Base-by-base conservation (phyloP, 257 asterid species). In the Solanum piurae region DNA sequence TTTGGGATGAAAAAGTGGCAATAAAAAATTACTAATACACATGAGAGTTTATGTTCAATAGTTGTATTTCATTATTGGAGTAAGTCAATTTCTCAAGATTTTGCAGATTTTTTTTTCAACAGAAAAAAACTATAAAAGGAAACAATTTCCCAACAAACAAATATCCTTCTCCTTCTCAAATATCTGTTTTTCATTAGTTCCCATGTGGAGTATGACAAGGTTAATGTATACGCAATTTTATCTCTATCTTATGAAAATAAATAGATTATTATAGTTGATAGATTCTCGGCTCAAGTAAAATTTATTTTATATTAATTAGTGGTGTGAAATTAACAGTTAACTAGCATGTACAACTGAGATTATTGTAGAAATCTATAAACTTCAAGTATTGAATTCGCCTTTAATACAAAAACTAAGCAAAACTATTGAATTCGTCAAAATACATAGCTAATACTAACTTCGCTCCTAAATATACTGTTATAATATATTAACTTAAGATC, bases 381-480 rank as follows among this genome's bases (percentile, higher is more conserved):
- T 2, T 73, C 16, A 73, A 18, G 0, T 34, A 18, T 3, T 18
- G 4, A 10, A 2, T 9, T 1, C 4, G 2, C 1, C 18, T 73
- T 23, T 73, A 2, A 18, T 29, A 69, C 0, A 29, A 0, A 0
- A 69, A 13, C 2, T 14, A 69, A 69, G 38, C 10, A 29, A 29
- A 9, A 69, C 1, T 6, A 69, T 0, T 69, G 9, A 12, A 3
- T 69, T 29, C 12, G 9, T 64, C 0, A 64, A 64, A 12, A n/a
- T 11, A 64, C 18, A 5, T 64, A 64, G 4, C 72, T 25, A 64
- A 11, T n/a, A 64, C 0, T 10, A 12, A 27, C 37, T 68, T 68
- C 0, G 0, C 12, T 29, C 5, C 0, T 29, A 0, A 13, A 14
- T 66, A 0, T 14, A 69, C 0, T 69, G 2, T 29, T 7, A 69